Conservation (phyloP, 148 eudicot species). For the Camellia sinensis region DNA sequence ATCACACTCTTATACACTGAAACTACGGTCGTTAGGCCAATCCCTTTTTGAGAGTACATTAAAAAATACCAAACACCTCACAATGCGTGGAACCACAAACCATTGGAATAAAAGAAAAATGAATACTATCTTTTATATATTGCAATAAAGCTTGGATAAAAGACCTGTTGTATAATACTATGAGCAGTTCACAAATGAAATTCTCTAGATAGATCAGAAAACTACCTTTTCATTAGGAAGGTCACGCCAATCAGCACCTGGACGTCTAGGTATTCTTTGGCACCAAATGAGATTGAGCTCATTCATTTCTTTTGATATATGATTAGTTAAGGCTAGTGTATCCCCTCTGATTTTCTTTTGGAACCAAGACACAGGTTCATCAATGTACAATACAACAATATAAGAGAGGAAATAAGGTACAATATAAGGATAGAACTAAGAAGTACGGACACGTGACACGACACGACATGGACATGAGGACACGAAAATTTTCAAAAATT, state of each 20-base stretch:
- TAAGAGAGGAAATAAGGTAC: conserved; percentile 1
- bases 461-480: no score
- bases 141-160: background rate
- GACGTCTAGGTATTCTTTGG: conserved; percentile 77
- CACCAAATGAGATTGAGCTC: conserved; percentile 90
- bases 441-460: no score
- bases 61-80: background rate
- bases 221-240: conserved; percentile 93
- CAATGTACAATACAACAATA: conserved; percentile 58
- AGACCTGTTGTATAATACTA: background rate
- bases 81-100: background rate
- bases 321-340: conserved; percentile 54
- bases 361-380: conserved; percentile 80
- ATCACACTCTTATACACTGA: no score
- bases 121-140: background rate
- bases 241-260: conserved; percentile 96
- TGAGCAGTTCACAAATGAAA: background rate
- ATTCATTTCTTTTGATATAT: conserved; percentile 86
- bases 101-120: background rate
- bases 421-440: background rate
- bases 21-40: no score
- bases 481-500: no score
- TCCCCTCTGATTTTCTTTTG: conserved; percentile 80
- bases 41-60: background rate
- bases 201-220: background rate